A percentile compares a stretch with the other conserved stretches of the same genome.
Conservation (phyloP, 2,329 filamentous ascomycete genomes). For the Claviceps maximensis region DNA sequence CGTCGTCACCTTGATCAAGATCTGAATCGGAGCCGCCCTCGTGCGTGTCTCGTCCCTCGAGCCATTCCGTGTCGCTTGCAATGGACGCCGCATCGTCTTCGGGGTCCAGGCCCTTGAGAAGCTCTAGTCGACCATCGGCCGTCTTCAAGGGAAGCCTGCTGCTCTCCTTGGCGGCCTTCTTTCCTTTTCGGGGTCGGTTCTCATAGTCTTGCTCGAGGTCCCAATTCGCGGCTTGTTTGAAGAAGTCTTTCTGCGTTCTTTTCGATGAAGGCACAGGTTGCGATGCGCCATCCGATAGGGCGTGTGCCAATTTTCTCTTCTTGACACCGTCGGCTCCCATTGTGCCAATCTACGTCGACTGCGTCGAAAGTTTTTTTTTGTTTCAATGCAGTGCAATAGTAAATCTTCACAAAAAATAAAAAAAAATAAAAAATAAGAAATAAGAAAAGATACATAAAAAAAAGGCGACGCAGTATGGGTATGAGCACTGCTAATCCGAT, state of each 20-base stretch:
- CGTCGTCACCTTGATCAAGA: conserved; percentile 16
- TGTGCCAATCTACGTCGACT: not conserved
- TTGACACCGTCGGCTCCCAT: conserved; percentile 41
- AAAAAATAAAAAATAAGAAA: not conserved
- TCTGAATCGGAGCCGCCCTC: conserved; percentile 35
- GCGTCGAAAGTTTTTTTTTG: not conserved
- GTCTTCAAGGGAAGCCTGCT: conserved; percentile 80
- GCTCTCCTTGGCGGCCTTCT: conserved; percentile 57
- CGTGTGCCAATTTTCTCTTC: conserved; percentile 44
- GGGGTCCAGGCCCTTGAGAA: conserved; percentile 40
- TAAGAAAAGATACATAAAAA: not conserved
- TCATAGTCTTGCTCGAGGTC: conserved; percentile 90
- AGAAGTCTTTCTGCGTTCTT: conserved; percentile 49
- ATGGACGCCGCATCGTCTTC: conserved; percentile 47
- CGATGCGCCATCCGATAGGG: conserved; percentile 32
- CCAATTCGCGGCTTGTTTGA: conserved; percentile 69
- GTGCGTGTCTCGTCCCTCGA: conserved; percentile 46
- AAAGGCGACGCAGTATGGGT: not conserved
- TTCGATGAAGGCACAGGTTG: conserved; percentile 19
- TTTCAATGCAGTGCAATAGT: too few species aligned
- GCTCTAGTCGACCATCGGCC: conserved; percentile 57
- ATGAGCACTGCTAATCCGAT: not conserved
- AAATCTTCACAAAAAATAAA: not conserved
- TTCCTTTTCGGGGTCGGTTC: conserved; percentile 62
- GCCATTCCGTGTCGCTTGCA: conserved; percentile 49